phyloP scores from a whole-genome alignment of 306 rosid species.

The Pterocarpus macrocarpus region DNA sequence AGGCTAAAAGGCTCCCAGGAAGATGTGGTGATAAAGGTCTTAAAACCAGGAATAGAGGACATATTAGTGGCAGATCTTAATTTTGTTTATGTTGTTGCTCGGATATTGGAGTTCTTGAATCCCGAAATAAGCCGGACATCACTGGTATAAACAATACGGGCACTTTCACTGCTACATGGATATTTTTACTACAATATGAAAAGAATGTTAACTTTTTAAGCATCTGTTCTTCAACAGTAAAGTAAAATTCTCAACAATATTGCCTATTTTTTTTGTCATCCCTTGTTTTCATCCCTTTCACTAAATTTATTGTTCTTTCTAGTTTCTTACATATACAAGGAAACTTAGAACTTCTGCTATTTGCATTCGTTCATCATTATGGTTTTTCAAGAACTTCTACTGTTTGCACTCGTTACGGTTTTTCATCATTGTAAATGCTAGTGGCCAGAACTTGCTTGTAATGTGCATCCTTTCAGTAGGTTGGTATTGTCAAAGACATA shows the following conservation, averaged over 20 bases:
- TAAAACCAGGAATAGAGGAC: conserved; percentile 97
- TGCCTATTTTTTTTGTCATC: conserved; percentile 29
- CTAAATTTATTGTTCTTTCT: conserved; percentile 31
- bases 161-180: conserved; percentile 30
- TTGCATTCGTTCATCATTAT: conserved; percentile 16
- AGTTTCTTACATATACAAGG: conserved; percentile 18
- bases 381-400: neutral
- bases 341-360: conserved; percentile 20
- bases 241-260: conserved; percentile 30
- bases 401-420: neutral
- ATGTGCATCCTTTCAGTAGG: conserved; percentile 67
- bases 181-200: conserved; percentile 22
- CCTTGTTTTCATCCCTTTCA: conserved; percentile 10
- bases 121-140: conserved; percentile 93
- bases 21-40: conserved; percentile 95
- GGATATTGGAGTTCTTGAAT: conserved; percentile 91
- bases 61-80: conserved; percentile 94
- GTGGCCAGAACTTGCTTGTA: conserved; percentile 49
- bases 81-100: conserved; percentile 86
- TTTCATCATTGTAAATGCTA: conserved; percentile 22
- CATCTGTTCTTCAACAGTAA: conserved; percentile 9
- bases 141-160: conserved; percentile 62
- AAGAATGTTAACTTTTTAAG: neutral
- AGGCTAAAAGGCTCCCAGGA: conserved; percentile 88
- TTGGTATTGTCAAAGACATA: conserved; percentile 92